Conservation (phyloP, 805 yeast genomes). For the Pichia heedii region DNA sequence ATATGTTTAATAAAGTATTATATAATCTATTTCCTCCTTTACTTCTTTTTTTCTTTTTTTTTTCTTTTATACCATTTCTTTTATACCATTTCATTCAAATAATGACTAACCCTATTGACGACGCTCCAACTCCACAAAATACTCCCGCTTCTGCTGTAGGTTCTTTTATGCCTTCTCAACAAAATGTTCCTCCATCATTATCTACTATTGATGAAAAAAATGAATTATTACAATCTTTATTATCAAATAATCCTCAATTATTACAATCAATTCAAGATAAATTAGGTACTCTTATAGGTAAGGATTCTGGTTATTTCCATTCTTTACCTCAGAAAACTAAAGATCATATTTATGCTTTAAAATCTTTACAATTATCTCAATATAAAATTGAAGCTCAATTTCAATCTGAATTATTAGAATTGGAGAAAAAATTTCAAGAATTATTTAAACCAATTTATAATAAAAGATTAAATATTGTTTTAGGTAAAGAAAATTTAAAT, state of each 20-base stretch:
- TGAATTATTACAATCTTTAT: slow-evolving; percentile 27
- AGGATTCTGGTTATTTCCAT: slow-evolving; percentile 78
- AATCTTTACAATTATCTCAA: slow-evolving; percentile 71
- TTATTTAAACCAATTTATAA: slow-evolving; percentile 70
- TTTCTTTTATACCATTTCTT: no score
- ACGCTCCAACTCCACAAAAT: slow-evolving; percentile 98
- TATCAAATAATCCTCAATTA: slow-evolving; percentile 65
- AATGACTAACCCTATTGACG: slow-evolving; percentile 1
- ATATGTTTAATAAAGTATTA: no score
- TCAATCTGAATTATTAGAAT: slow-evolving; percentile 77
- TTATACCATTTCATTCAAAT: no score
- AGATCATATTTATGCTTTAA: slow-evolving; percentile 71
- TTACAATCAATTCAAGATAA: slow-evolving; percentile 85
- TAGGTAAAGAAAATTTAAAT: slow-evolving; percentile 71
- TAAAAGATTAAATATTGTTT: slow-evolving; percentile 61
- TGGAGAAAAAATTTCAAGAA: slow-evolving; percentile 70
- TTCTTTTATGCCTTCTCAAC: slow-evolving; percentile 48
- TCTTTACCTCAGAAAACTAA: slow-evolving; percentile 64
- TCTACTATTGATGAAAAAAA: slow-evolving; percentile 69
- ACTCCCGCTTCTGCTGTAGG: slow-evolving; percentile 86
- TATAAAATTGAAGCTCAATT: slow-evolving; percentile 82
- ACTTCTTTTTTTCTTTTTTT: neutral
- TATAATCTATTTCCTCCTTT: neutral
- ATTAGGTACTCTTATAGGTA: slow-evolving; percentile 75
- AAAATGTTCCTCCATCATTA: slow-evolving; percentile 50